Conservation (phyloP, 352 stramenopile genomes). For the Phytophthora aleatoria region DNA sequence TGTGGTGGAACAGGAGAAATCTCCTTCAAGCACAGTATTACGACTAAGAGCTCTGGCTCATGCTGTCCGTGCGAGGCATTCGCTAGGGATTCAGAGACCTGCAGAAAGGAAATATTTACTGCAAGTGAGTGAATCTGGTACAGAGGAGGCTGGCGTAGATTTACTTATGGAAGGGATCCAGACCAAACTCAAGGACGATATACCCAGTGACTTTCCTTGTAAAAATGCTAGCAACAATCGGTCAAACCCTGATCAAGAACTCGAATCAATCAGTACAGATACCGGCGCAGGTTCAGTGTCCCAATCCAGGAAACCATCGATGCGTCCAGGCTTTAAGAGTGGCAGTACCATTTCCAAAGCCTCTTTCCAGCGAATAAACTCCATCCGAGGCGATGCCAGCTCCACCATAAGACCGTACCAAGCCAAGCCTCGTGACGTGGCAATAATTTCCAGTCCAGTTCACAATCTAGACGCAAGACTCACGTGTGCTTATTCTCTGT, state of each 20-base stretch:
- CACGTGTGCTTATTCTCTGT: conserved; percentile 75
- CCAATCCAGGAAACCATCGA: not conserved
- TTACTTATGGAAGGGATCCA: conserved; percentile 36
- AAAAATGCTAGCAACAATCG: conserved; percentile 4
- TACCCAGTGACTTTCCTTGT: not conserved
- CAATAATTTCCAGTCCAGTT: not conserved
- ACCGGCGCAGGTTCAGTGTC: not conserved
- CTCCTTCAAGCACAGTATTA: conserved; percentile 46
- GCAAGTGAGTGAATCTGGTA: conserved; percentile 42
- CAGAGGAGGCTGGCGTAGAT: conserved; percentile 46
- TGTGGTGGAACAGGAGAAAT: conserved; percentile 17
- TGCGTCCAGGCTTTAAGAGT: conserved; percentile 13
- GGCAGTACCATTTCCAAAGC: conserved; percentile 7
- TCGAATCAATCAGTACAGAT: not conserved
- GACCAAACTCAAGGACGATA: conserved; percentile 39
- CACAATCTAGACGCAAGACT: conserved; percentile 60
- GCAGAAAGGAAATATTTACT: conserved; percentile 47
- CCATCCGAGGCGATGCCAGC: conserved; percentile 45
- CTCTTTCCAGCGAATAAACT: conserved; percentile 36
- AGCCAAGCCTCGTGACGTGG: conserved; percentile 8
- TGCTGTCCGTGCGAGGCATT: conserved; percentile 58
- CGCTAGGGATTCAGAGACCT: conserved; percentile 42
- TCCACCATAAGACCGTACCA: conserved; percentile 32
- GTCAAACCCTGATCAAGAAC: conserved; percentile 4
- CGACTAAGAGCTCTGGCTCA: conserved; percentile 52